Evolutionary conservation across 192 early-diverging fungal species (phyloP).

Genomic region (Neocallimastix lanati): DNA sequence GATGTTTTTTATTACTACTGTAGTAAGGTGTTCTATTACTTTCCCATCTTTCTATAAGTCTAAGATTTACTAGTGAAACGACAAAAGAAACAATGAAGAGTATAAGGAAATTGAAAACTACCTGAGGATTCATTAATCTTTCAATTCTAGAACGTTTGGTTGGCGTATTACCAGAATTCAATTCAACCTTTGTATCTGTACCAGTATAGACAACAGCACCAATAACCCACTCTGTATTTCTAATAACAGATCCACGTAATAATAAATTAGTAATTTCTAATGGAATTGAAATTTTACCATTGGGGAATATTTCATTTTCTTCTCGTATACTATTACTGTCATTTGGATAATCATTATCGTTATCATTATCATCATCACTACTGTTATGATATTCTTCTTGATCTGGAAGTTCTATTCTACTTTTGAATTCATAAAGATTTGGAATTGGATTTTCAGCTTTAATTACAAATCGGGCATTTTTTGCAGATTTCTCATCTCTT

Average conservation of each 20-base stretch:
- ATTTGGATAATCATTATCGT: not conserved
- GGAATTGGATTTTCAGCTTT: slow-evolving; percentile 73
- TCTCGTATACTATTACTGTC: not conserved
- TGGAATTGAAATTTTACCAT: not conserved
- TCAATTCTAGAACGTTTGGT: slow-evolving; percentile 82
- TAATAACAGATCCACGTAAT: slow-evolving; percentile 74
- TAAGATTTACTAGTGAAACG: slow-evolving; percentile 1
- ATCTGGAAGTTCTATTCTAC: slow-evolving; percentile 21
- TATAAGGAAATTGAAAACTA: slow-evolving; percentile 60
- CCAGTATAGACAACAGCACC: slow-evolving; percentile 80
- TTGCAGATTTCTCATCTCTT: slow-evolving; percentile 26
- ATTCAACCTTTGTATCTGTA: slow-evolving; percentile 87
- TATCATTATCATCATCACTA: slow-evolving; percentile 22
- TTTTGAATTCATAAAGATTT: slow-evolving; percentile 77
- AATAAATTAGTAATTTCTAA: slow-evolving; percentile 20
- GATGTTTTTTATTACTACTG: no score
- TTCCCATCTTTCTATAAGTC: slow-evolving; percentile 20
- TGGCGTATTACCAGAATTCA: slow-evolving; percentile 82
- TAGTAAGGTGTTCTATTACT: not conserved
- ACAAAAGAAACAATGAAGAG: slow-evolving; percentile 47
- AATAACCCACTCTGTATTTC: slow-evolving; percentile 80
- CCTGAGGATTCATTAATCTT: slow-evolving; percentile 75
- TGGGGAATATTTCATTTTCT: slow-evolving; percentile 1
- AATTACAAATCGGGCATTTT: slow-evolving; percentile 38
- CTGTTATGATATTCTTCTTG: not conserved